Base-by-base conservation (phyloP, 2,329 filamentous ascomycete genomes). In the Balansia obtecta region DNA sequence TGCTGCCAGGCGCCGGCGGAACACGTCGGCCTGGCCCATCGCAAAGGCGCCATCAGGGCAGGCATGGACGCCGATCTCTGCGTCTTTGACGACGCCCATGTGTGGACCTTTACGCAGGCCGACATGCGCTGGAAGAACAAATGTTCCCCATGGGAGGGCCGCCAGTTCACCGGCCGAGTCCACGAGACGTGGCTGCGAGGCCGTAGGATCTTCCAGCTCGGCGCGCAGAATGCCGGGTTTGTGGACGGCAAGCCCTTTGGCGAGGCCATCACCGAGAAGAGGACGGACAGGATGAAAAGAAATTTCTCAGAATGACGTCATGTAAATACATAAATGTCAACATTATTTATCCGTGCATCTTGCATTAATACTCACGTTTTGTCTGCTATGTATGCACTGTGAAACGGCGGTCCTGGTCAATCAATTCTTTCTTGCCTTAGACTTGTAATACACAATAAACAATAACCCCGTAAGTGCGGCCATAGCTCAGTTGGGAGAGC, bases 121-220 rank as follows among this genome's bases (percentile, higher is more conserved):
- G 88, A 88, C 46, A 95, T 98, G 89, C 77, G 93, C 57, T 98
- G 95, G 78, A 83, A 88, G 67, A 95, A 96, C 68, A 88, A 88
- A 62, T 90, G 88, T 72, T 89, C 84, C 51, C 89, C 90, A 0
- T 96, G 94, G 75, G 85, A 95, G 65, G 87, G 87, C 18, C 85
- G 84, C 66, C 75, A 72, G 33, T 83, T 96, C 60, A 77, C 75
- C 45, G 90, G 90, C 1, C 79, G 88, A 52, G 89, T 95, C 11
- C 73, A 71, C 52, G 87, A 94, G 74, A 95, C 90, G 8, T 95
- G 88, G 86, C 62, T 96, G 54, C 75, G 89, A 7, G 90, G 90
- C 0, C 71, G 71, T 55, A 82, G 77, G 63, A 76, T 95, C n/a
- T 94, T 85, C 65, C 76, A 79, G 54, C 72, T 86, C 33, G 81